Base-by-base conservation (phyloP, 371 early-diverging fungal genomes). In the Apophysomyces ossiformis region DNA sequence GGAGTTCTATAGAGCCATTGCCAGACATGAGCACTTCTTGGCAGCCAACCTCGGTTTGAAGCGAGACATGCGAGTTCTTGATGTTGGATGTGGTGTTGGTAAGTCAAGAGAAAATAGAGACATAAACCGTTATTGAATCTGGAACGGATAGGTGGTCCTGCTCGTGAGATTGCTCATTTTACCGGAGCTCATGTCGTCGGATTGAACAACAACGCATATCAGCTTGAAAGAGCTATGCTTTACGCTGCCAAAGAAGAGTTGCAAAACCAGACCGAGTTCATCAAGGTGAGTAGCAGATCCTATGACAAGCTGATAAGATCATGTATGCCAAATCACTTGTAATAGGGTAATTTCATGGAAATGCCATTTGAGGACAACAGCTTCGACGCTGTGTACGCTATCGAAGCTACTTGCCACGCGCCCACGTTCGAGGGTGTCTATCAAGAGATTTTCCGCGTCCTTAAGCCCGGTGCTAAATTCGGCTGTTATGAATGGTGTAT, bases 151-250 rank as follows among this genome's bases (percentile, higher is more conserved):
- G 82, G 97, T 70, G 97, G 97, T 13, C 97, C 97, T 18, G 90
- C 94, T 44, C 91, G 97, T 63, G 96, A 96, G 70, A 93, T 96
- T 72, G 88, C 90, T 62, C 88, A 90, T 69, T 93, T 96, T 71
- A 88, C 92, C 21, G 96, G 95, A 37, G 94, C 95, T 39, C 90
- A 91, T 68, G 81, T 97, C 65, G 92, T 92, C 13, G 96, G 96
- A 16, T 77, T 97, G 60, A 97, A 97, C 84, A 97, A 96, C 88
- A 97, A 96, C 74, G 93, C 92, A 56, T 96, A 96, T 73, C 97
- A 97, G 81, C 84, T 96, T 56, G 78, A 89, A 69, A 86, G 95
- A 21, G 95, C 93, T 61, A 74, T 70, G 15, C 83, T 87, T 57
- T 91, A 95, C 68, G 90, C 94, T 63, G 76, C 79, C 58, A 86